phyloP scores from a whole-genome alignment of 106 monocot genomes.

The Iris macrosiphon region DNA sequence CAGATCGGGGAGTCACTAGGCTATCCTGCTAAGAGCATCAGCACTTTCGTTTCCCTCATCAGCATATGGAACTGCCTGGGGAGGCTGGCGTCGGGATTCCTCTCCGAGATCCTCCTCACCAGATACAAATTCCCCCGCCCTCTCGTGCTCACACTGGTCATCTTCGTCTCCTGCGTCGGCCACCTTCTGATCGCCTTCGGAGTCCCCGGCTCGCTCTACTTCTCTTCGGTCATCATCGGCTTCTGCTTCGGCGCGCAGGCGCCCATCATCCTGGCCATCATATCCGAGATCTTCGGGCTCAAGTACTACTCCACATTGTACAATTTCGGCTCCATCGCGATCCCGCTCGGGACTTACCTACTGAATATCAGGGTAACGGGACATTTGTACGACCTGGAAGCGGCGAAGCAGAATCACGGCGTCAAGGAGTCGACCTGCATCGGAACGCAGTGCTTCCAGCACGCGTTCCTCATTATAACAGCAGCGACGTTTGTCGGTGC shows the following conservation, averaged over 20 bases:
- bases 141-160: conserved; percentile 21
- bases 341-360: conserved; percentile 38
- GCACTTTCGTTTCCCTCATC: conserved; percentile 37
- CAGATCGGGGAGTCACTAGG: conserved; percentile 48
- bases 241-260: conserved; percentile 50
- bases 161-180: conserved; percentile 38
- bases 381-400: conserved; percentile 35
- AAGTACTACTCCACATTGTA: conserved; percentile 49
- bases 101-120: conserved; percentile 27
- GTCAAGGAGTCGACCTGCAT: conserved; percentile 36
- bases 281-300: conserved; percentile 50
- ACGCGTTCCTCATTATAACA: conserved; percentile 35
- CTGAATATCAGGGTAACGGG: conserved; percentile 39
- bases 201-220: conserved; percentile 27
- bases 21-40: conserved; percentile 24
- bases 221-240: conserved; percentile 41
- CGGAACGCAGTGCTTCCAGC: conserved; percentile 44
- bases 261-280: conserved; percentile 41
- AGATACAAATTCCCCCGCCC: conserved; percentile 38
- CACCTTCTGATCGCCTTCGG: conserved; percentile 52
- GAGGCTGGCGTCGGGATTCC: conserved; percentile 29
- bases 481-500: conserved; percentile 26
- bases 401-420: conserved; percentile 21
- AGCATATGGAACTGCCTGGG: conserved; percentile 50
- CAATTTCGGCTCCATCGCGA: conserved; percentile 34